Base-by-base conservation (phyloP, 352 stramenopile species). In the Thalassiosira mediterranea region DNA sequence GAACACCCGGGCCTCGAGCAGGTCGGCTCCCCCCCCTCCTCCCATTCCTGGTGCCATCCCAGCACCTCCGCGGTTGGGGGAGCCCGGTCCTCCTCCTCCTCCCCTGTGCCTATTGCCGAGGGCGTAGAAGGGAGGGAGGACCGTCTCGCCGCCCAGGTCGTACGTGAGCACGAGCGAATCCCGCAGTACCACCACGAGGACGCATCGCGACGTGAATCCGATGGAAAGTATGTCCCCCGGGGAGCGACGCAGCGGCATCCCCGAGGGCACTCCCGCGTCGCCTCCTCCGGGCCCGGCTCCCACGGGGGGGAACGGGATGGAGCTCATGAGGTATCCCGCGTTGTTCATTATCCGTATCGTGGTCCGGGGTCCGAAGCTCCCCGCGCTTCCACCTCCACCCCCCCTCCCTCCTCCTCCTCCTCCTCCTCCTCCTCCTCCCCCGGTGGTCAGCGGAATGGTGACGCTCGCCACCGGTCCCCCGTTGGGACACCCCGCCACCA, bases 111-210 rank as follows among this genome's bases (percentile, higher is more conserved):
- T 48, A 8, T 25, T 25, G 15, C 66, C 72, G 15, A 87, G 60
- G 13, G 89, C 81, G 42, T 77, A 79, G 71, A 90, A 92, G 13
- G 86, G 84, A 56, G 76, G 70, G 25, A 92, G 56, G 0, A 90
- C 54, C 13, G 42, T 15, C 58, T 83, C 68, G 3, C 83, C 83
- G 32, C 23, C 28, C 4, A 90, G 47, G 71, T 88, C 72, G 59
- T 90, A 92, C 19, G 78, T 88, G 8, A 90, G 59, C 49, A 68
- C 87, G 0, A 90, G 47, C 8, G 81, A 89, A 78, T 92, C 83
- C 57, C 77, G 54, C 15, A 90, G 31, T 4, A 92, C 69, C 11
- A 92, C 60, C 4, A 90, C 58, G 0, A 92, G 57, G 1, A 79
- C 58, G 17, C 68, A 84, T 34, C 84, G 65, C 52, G 74, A 73